Evolutionary conservation across 257 asterid genomes (phyloP), one percentile per base, ranked within the genome.

Genomic region (Apocynum venetum): DNA sequence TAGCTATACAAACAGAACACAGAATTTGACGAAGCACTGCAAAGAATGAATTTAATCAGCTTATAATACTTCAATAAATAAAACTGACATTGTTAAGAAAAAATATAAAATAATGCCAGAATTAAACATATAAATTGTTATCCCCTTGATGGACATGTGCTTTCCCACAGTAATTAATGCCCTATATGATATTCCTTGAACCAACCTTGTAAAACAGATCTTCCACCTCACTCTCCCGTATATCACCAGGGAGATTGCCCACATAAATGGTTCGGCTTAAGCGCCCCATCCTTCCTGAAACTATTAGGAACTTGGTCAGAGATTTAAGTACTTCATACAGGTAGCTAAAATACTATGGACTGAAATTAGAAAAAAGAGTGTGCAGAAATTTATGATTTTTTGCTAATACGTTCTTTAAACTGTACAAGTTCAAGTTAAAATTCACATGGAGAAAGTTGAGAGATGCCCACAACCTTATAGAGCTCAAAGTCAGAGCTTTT

Each of bases 171-270:
- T 64, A 55, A 56, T 41, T 35, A 38, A 46, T 57, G 43, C 12
- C 31, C 8, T 55, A 41, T 47, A 53, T 46, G 38, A 41, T 49
- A 41, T 35, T 36, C 61, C 56, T 38, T 57, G 11, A 56, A n/a
- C 12, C 72, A 49, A 92, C 97, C 97, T 92, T 92, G 90, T 84
- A 87, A 86, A 92, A 92, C 83, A 92, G 79, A 85, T 90, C 94
- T 79, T 92, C 96, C 40, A 92, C 94, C 85, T 92, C 96, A 0
- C 89, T 86, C 86, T 92, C 94, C 35, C 93, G 91, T 64, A 89
- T 80, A 67, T 92, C 96, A 36, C 91, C 96, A 35, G 96, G 97
- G 79, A 92, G 97, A 80, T 92, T 92, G 15, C 97, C 97, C 35
- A 92, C 94, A 78, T 90, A 92, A 65, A 92, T 88, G 8, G 94